These are phyloP conservation scores for Pseudevernia furfuracea DNA, from an alignment of 495 filamentous ascomycete genomes.

Conservation along the genomic window DNA sequence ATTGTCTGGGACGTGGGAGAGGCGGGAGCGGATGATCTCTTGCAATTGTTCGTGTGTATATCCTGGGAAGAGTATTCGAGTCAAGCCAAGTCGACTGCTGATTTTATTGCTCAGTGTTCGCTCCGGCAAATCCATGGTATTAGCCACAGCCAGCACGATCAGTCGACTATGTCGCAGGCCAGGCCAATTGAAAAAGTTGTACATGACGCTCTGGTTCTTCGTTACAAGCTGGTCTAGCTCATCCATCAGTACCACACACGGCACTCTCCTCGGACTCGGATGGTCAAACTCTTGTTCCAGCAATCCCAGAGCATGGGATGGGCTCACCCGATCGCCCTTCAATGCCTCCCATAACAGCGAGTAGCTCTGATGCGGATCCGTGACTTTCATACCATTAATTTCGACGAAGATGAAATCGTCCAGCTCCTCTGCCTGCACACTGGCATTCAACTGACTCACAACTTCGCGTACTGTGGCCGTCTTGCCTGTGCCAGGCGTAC, in stretches of 20 bases:
- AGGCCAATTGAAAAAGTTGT: constrained; percentile 99
- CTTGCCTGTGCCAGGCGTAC: constrained; percentile 96
- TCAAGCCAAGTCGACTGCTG: constrained; percentile 79
- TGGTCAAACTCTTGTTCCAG: constrained; percentile 86
- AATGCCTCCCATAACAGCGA: constrained; percentile 93
- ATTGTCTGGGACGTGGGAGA: constrained; percentile 77
- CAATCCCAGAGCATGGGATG: constrained; percentile 83
- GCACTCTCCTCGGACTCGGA: constrained; percentile 79
- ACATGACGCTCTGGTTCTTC: constrained; percentile 97
- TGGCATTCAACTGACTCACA: constrained; percentile 74
- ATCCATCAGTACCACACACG: constrained; percentile 98
- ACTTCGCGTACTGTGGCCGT: constrained; percentile 97
- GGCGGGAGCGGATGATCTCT: constrained; percentile 86
- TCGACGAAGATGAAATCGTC: constrained; percentile 99
- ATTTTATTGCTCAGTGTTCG: constrained; percentile 97
- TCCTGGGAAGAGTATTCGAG: constrained; percentile 90
- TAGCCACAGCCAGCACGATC: constrained; percentile 94
- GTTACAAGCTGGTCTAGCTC: constrained; percentile 98
- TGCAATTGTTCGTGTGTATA: constrained; percentile 98
- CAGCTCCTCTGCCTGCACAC: constrained; percentile 81
- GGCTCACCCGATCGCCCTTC: constrained; percentile 84
- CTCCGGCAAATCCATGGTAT: constrained; percentile 98
- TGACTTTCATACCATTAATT: constrained; percentile 99
- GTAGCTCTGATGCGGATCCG: constrained; percentile 95
- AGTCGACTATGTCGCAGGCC: constrained; percentile 79